These are phyloP conservation scores for Petunia hybrid DNA, from an alignment of 305 asterid genomes.

Conservation along the genomic window DNA sequence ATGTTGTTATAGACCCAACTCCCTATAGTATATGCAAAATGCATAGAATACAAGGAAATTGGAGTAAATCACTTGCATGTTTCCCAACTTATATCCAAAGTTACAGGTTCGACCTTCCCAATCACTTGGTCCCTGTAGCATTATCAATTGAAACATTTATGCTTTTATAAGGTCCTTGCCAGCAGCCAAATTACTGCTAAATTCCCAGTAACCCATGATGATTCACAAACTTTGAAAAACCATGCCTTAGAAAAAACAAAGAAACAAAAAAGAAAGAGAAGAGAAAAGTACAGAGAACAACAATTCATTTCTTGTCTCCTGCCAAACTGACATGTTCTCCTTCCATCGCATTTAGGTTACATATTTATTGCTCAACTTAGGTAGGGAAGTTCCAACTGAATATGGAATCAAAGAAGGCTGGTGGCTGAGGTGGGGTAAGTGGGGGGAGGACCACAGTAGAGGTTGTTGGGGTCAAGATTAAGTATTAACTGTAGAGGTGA, in stretches of 20 bases:
- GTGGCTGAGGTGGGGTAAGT: too few relatives aligned
- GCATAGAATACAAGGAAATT: neutral
- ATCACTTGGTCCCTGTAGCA: neutral
- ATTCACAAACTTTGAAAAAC: neutral
- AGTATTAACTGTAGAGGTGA: neutral
- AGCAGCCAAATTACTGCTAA: neutral
- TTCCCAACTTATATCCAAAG: neutral
- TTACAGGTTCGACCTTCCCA: neutral
- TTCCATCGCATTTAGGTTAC: neutral
- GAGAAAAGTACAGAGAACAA: neutral
- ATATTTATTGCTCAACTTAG: neutral
- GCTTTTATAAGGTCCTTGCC: neutral
- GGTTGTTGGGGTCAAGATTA: neutral
- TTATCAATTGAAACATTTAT: neutral
- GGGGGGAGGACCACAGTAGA: neutral
- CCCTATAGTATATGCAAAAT: neutral
- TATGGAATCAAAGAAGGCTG: too few relatives aligned
- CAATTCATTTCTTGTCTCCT: neutral
- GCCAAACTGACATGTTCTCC: neutral
- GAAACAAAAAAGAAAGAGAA: neutral
- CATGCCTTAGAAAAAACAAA: neutral
- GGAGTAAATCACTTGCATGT: neutral
- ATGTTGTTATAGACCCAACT: too few relatives aligned
- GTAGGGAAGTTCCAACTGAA: neutral
- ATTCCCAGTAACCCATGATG: neutral